These are phyloP conservation scores for Takashimella tepidaria DNA, from an alignment of 1,284 basidiomycete genomes.

Conservation along the genomic window DNA sequence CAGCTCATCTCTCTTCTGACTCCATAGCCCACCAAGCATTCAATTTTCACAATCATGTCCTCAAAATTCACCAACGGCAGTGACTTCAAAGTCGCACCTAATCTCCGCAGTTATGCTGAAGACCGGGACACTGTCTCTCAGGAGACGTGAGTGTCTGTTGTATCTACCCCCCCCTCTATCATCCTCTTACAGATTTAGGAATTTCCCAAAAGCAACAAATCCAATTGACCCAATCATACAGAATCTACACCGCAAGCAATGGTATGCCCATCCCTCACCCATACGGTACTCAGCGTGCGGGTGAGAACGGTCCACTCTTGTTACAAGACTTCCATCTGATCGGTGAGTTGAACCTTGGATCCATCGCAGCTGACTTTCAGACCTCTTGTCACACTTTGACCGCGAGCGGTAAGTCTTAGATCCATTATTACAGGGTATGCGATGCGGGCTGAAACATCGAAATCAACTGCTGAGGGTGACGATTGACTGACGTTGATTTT, in stretches of 20 bases:
- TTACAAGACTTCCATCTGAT: slow-evolving; percentile 88
- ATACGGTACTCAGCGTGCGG: slow-evolving; percentile 68
- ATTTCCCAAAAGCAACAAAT: no score
- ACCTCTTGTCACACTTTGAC: slow-evolving; percentile 84
- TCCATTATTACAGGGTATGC: no score
- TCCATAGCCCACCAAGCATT: no score
- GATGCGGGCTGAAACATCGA: background rate
- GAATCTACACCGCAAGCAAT: slow-evolving; percentile 73
- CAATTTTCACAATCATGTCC: background rate
- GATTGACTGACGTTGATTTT: slow-evolving; percentile 1
- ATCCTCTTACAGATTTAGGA: no score
- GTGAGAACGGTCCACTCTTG: slow-evolving; percentile 70
- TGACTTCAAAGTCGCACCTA: background rate
- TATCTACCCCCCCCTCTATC: background rate
- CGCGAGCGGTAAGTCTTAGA: slow-evolving; percentile 69
- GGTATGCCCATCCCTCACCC: slow-evolving; percentile 61
- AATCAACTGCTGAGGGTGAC: background rate
- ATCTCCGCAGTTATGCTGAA: slow-evolving; percentile 2
- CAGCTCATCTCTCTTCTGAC: no score
- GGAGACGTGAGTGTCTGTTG: background rate
- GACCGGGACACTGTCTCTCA: slow-evolving; percentile 10
- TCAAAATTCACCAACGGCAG: background rate
- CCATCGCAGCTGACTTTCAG: background rate
- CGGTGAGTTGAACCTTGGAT: slow-evolving; percentile 31
- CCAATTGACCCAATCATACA: slow-evolving; percentile 1